Percentiles rank a stretch among this genome's conserved stretches.
phyloP scores from a whole-genome alignment of 345 rosid genomes.

The Punica granatum region DNA sequence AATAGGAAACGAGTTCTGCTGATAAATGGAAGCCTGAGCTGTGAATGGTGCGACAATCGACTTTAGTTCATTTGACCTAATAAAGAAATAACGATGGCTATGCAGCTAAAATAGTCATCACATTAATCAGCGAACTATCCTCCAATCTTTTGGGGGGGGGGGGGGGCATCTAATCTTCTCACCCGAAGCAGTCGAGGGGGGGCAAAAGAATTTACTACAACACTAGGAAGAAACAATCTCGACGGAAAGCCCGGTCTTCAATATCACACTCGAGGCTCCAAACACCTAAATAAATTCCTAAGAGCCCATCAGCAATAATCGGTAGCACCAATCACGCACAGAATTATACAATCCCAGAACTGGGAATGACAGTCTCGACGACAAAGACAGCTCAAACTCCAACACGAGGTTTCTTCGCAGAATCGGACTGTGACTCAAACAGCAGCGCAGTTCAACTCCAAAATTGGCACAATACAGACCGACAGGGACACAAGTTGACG shows the following conservation, averaged over 20 bases:
- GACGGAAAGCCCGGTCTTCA: background rate
- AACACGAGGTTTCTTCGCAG: background rate
- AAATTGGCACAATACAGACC: background rate
- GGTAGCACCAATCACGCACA: background rate
- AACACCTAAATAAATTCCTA: background rate
- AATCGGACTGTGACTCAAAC: background rate
- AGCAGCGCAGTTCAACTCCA: background rate
- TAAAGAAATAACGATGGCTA: background rate
- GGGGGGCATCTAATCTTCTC: no score
- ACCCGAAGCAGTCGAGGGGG: background rate
- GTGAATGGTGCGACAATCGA: background rate
- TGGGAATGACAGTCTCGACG: background rate
- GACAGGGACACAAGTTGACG: background rate
- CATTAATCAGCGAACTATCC: background rate
- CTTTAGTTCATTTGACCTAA: background rate
- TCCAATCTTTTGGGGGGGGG: no score
- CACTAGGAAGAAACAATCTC: background rate
- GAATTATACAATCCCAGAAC: background rate
- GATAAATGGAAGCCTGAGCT: background rate
- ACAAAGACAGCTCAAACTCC: background rate
- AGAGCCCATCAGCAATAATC: background rate
- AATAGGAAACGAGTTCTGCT: background rate
- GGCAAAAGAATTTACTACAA: background rate
- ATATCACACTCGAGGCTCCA: background rate
- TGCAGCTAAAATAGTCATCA: background rate